Base-by-base conservation (phyloP, 768 basidiomycete genomes). In the Cyclocybe cylindracea region DNA sequence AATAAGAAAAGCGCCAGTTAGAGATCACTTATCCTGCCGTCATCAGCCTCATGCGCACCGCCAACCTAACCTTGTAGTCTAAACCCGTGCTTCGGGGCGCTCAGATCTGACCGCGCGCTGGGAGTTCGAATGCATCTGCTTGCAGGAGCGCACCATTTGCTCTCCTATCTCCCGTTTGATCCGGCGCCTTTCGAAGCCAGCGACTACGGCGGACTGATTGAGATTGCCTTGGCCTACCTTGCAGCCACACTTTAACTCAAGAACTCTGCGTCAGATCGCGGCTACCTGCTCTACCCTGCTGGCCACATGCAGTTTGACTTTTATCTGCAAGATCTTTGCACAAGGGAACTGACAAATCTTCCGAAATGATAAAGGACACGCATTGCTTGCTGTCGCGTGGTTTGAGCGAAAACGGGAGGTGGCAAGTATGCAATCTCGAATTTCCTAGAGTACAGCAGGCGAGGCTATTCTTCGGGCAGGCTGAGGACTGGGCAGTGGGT, bases 301-400 rank as follows among this genome's bases (percentile, higher is more conserved):
- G 9, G 42, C 40, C 42, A 44, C 43, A 35, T 24, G 7, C 44
- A 34, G 16, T 37, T 50, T 39, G 45, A 39, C 50, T 37, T 46
- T 42, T n/a, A 44, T 48, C 50, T 32, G 14, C 32, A 11, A 14
- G 18, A 47, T 48, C 14, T 44, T 46, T 19, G 14, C 29, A 43
- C 41, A 46, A 31, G 45, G 51, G 52, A 24, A 44, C 32, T 52
- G 52, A 57, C 57, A 54, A 56, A 58, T 54, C 44, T 45, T 5
- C 57, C 60, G 57, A 50, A 56, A 55, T 54, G 37, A 51, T 58
- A 56, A 53, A 43, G 47, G 52, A 53, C 24, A 19, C 32, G 39
- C 10, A 31, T 31, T 10, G 32, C 40, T 31, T 10, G 32, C 40
- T 42, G 31, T 37, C 14, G 45, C 37, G 46, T 38, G 39, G 19